Evolutionary conservation across 495 filamentous ascomycete genomes (phyloP).

Genomic region (Chlorociboria aeruginascens): DNA sequence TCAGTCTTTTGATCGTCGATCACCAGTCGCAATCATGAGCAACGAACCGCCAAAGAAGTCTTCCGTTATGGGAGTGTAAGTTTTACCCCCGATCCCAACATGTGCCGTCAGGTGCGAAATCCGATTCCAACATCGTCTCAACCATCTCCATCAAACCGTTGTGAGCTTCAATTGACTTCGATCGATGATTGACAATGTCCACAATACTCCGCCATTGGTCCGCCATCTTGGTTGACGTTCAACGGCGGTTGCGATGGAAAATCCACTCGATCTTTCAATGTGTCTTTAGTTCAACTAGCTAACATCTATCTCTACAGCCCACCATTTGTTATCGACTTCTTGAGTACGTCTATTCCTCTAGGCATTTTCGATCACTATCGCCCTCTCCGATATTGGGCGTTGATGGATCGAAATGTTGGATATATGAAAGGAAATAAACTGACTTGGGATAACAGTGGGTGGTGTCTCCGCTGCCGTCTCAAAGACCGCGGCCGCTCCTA

Average conservation of each 20-base stretch:
- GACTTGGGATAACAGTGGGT: slow-evolving; percentile 59
- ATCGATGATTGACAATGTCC: slow-evolving; percentile 9
- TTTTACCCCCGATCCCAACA: slow-evolving; percentile 22
- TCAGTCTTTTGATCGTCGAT: slow-evolving; percentile 24
- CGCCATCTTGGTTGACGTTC: slow-evolving; percentile 13
- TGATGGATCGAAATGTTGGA: slow-evolving; percentile 9
- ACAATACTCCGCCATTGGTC: background rate
- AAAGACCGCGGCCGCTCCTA: slow-evolving; percentile 98
- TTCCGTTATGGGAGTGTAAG: slow-evolving; percentile 86
- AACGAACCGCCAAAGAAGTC: slow-evolving; percentile 46
- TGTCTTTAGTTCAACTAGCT: slow-evolving; percentile 20
- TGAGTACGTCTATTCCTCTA: slow-evolving; percentile 63
- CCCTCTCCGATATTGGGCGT: slow-evolving; percentile 5
- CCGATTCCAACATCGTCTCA: slow-evolving; percentile 1
- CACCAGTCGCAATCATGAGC: slow-evolving; percentile 33
- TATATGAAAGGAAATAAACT: slow-evolving; percentile 17
- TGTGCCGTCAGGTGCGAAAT: background rate
- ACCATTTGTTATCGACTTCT: slow-evolving; percentile 80
- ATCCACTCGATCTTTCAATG: slow-evolving; percentile 15
- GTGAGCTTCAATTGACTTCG: slow-evolving; percentile 14
- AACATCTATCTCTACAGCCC: slow-evolving; percentile 23
- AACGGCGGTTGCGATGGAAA: slow-evolving; percentile 19
- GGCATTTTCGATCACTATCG: slow-evolving; percentile 1
- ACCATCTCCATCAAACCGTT: slow-evolving; percentile 4
- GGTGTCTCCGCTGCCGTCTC: slow-evolving; percentile 99